Base-by-base conservation (phyloP, 192 early-diverging fungal genomes). In the Geranomyces michiganensis region DNA sequence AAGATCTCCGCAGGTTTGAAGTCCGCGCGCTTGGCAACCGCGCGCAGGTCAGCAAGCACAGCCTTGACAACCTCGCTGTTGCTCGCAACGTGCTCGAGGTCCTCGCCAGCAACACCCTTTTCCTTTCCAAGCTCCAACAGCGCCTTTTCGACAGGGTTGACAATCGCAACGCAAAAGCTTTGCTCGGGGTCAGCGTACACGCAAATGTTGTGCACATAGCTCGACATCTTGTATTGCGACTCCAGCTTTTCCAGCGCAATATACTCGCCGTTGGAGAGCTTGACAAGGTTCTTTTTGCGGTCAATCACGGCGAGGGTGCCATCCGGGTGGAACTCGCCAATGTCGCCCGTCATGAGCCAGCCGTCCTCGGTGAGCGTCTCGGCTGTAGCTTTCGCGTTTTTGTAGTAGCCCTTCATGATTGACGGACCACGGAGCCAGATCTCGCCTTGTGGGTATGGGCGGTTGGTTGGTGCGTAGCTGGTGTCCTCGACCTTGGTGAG, bases 181-280 rank as follows among this genome's bases (percentile, higher is more conserved):
- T 89, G 79, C 53, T 89, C 82, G 36, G 92, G 82, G 78, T 94
- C 89, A 31, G 87, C 84, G 65, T 80, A 76, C 27, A 86, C 70
- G 72, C 79, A 82, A 60, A 84, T 87, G 75, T 94, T 95, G 78
- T 82, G 80, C 33, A 96, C 90, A 65, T 82, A 87, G 27, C 79
- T 41, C 19, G 84, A 86, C 41, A 83, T 85, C 77, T 90, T 89
- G 87, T 99, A 99, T 8, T 92, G 84, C 13, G 92, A 86, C 79
- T 98, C 96, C 30, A 98, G 82, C 75, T 93, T 92, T 79, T 98
- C 96, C 41, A 98, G 79, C 24, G 96, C 96, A 77, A 98, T 90
- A 64, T 85, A 85, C 65, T 96, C 95, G 71, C 94, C 96, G 74
- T 93, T 85, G 6, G 88, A 82, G 67, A 95, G 83, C 79, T 96